These are phyloP conservation scores for Aureobasidium sp. DNA, from an alignment of 2,329 filamentous ascomycete genomes.

Conservation along the genomic window DNA sequence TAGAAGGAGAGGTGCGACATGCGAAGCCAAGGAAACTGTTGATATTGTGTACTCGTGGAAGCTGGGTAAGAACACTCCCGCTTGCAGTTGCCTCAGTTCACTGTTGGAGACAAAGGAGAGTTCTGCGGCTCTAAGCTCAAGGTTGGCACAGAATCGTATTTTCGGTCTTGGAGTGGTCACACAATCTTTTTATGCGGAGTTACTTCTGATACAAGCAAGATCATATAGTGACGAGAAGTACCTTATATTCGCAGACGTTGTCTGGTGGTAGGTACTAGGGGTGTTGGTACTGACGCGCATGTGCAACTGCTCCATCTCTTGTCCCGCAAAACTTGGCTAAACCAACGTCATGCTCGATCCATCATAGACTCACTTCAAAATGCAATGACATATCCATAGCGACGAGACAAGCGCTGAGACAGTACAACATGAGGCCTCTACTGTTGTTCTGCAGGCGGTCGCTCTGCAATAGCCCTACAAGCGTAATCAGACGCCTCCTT, in stretches of 20 bases:
- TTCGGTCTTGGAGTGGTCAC: too few species aligned
- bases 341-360: neutral
- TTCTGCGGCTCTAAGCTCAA: too few species aligned
- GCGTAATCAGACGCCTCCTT: neutral
- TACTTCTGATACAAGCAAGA: too few species aligned
- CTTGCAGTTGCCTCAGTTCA: too few species aligned
- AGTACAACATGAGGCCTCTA: neutral
- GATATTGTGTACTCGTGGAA: too few species aligned
- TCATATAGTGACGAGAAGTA: neutral
- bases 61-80: too few species aligned
- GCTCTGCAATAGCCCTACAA: neutral
- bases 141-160: too few species aligned
- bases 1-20: neutral
- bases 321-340: neutral
- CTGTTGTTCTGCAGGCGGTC: neutral
- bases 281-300: slow-evolving; percentile 1
- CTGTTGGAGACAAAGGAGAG: too few species aligned
- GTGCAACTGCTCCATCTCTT: neutral
- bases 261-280: too few species aligned
- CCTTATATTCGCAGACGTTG: too few species aligned
- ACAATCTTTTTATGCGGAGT: too few species aligned
- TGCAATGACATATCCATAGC: neutral
- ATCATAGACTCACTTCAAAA: neutral
- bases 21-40: neutral
- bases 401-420: neutral